Evolutionary conservation across 805 yeast genomes (phyloP).

Genomic region (Saturnispora silvae): DNA sequence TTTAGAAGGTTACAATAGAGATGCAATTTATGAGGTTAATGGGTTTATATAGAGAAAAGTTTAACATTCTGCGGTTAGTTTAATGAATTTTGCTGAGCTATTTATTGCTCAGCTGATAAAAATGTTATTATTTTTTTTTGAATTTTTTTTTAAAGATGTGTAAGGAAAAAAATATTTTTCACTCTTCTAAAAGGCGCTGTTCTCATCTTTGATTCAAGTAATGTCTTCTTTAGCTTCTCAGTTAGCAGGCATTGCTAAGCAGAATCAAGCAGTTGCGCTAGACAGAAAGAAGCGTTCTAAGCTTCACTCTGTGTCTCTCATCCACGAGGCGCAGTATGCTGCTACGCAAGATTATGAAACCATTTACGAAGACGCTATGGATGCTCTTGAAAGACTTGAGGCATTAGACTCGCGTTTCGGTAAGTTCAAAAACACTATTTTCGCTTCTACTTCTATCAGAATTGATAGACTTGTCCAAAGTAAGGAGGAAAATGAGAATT

Average conservation of each 20-base stretch:
- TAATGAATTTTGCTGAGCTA: too few species aligned
- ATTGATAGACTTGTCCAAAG: constrained; percentile 79
- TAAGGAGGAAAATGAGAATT: constrained; percentile 61
- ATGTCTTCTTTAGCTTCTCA: constrained; percentile 63
- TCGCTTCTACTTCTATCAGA: constrained; percentile 68
- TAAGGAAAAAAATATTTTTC: not conserved
- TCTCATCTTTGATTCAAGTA: too few species aligned
- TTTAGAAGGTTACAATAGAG: constrained; percentile 10
- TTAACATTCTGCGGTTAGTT: too few species aligned
- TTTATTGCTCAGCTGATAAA: too few species aligned
- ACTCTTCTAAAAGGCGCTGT: not conserved
- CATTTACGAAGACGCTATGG: constrained; percentile 58
- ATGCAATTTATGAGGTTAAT: not conserved
- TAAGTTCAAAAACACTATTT: constrained; percentile 59
- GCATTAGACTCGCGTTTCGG: constrained; percentile 66
- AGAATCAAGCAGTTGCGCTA: constrained; percentile 59
- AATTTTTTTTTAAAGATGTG: too few species aligned
- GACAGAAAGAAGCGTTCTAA: constrained; percentile 83
- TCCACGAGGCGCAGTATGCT: constrained; percentile 79
- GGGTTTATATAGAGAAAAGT: not conserved
- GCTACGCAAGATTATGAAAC: constrained; percentile 90
- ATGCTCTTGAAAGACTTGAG: constrained; percentile 65
- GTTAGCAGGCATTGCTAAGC: constrained; percentile 56
- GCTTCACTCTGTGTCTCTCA: constrained; percentile 78
- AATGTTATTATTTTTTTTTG: too few species aligned